Evolutionary conservation across 768 basidiomycete species (phyloP), one percentile per base, ranked within the genome.

Genomic region (Russula griseocarnosa): DNA sequence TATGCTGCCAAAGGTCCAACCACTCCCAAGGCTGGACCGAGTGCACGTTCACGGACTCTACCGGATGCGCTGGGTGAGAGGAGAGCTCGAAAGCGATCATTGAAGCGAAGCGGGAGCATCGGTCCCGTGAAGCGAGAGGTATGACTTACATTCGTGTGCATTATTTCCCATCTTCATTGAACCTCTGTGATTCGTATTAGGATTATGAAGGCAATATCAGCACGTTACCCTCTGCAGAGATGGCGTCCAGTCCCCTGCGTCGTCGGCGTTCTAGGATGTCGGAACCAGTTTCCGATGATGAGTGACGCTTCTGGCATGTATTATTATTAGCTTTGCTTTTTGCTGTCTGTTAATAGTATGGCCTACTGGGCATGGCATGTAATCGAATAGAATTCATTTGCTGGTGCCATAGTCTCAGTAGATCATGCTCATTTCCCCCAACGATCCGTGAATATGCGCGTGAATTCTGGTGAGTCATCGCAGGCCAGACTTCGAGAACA

Each of bases 51-150:
- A 42, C 60, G 64, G 18, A 16, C 44, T 38, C 32, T 53, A 42
- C 58, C 59, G 16, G 66, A 60, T 11, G 40, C 24, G 36, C 24
- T 44, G 36, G 53, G 14, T 49, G 66, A 65, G 54, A 65, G 40
- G 28, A 58, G 63, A 55, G 20, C 22, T 49, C 66, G 63, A 40
- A 65, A 40, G 28, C 62, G 66, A 56, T 67, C 66, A 7, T 55
- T 67, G 49, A 68, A 68, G 55, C 60, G 67, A 47, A 68, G 58
- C 20, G 58, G 51, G 51, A 68, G 60, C 11, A 24, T 52, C 13
- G 58, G 63, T 28, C 22, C 36, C 28, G 38, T 55, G n/a, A 67
- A 65, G 49, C 42, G 50, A 26, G 60, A 63, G 58, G 65, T 67
- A 42, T 44, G 55, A 28, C 24, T 2, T 10, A 24, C 6, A 9